These are phyloP conservation scores for Aquilaria malaccensis DNA, from an alignment of 345 rosid genomes.

Conservation along the genomic window DNA sequence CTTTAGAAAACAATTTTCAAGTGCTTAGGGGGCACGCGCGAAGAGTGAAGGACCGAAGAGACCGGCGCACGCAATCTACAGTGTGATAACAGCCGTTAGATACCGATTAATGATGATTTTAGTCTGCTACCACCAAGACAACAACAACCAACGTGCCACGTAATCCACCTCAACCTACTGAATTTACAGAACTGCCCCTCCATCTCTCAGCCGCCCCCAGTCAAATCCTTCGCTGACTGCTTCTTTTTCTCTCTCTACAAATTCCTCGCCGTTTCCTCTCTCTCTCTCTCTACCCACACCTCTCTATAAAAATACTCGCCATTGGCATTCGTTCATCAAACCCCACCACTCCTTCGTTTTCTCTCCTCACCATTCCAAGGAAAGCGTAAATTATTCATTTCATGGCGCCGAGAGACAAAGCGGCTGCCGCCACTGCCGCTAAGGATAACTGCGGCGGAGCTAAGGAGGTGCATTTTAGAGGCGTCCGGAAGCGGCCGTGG, in stretches of 20 bases:
- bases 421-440: slow-evolving; percentile 23
- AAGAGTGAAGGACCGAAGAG: neutral
- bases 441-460: slow-evolving; percentile 18
- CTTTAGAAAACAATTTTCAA: too few species aligned
- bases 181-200: slow-evolving; percentile 1
- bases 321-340: neutral
- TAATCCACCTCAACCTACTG: slow-evolving; percentile 14
- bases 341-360: neutral
- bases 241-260: neutral
- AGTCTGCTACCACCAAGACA: slow-evolving; percentile 13
- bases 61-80: slow-evolving; percentile 15
- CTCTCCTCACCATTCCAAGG: neutral
- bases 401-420: slow-evolving; percentile 49
- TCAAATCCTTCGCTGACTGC: slow-evolving; percentile 35
- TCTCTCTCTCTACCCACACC: slow-evolving; percentile 8
- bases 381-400: neutral
- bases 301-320: slow-evolving; percentile 15
- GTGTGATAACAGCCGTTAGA: slow-evolving; percentile 23
- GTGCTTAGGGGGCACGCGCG: slow-evolving; percentile 9
- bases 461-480: slow-evolving; percentile 55
- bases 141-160: slow-evolving; percentile 28
- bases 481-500: slow-evolving; percentile 92
- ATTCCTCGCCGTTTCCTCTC: slow-evolving; percentile 13
- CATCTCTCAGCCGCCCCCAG: slow-evolving; percentile 31
- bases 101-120: slow-evolving; percentile 8